A percentile compares a stretch with the other conserved stretches of the same genome.
Evolutionary conservation across 2,329 filamentous ascomycete species (phyloP).

Genomic region (Ophiostoma novo-ulmi): DNA sequence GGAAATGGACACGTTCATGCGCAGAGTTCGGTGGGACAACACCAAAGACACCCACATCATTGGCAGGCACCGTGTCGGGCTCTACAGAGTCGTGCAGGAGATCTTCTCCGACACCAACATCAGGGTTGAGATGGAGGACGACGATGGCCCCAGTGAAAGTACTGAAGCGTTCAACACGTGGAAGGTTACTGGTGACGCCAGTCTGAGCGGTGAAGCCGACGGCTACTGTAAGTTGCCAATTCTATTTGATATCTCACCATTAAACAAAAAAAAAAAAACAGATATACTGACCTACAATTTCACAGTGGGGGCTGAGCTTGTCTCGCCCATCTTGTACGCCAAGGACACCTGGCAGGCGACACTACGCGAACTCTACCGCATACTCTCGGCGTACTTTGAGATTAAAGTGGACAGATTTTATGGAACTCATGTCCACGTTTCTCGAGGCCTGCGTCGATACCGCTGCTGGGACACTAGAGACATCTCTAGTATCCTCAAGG

Average conservation of each 20-base stretch:
- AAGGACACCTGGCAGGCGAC: neutral
- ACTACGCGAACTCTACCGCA: neutral
- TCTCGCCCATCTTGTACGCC: neutral
- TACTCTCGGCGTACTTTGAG: neutral
- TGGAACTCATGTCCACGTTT: neutral
- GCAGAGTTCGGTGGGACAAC: too few species aligned
- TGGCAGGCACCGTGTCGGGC: too few species aligned
- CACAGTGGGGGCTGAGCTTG: neutral
- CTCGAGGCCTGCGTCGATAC: neutral
- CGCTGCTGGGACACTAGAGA: neutral
- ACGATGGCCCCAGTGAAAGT: too few species aligned
- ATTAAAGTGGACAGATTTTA: neutral
- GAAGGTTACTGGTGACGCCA: neutral
- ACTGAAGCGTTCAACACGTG: neutral
- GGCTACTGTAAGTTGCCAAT: neutral
- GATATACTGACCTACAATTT: neutral
- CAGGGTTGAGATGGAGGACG: too few species aligned
- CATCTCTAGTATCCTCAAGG: neutral
- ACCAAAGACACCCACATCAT: too few species aligned
- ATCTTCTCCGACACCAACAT: too few species aligned
- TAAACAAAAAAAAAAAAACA: too few species aligned
- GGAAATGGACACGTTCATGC: too few species aligned
- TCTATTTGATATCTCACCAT: neutral
- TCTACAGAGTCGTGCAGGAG: too few species aligned
- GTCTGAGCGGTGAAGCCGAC: neutral